Conservation (phyloP, 805 yeast species). For the Cyberlindnera veronae region DNA sequence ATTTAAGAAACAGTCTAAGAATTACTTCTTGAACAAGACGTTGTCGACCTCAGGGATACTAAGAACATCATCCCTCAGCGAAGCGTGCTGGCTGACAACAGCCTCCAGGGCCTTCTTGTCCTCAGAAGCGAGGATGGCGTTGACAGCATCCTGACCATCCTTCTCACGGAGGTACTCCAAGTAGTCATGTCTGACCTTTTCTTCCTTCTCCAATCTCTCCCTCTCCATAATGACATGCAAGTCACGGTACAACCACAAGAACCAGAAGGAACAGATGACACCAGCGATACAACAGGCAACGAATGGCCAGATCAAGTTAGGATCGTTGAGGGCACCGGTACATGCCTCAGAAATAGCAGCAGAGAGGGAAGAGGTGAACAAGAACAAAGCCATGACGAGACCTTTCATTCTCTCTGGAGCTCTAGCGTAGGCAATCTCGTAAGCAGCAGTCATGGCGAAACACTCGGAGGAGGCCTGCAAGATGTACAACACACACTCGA, state of each 20-base stretch:
- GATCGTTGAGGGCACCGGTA: slow-evolving; percentile 63
- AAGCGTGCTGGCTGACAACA: neutral
- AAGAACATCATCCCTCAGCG: neutral
- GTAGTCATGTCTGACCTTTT: slow-evolving; percentile 14
- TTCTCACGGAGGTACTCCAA: slow-evolving; percentile 8
- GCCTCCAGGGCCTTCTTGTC: slow-evolving; percentile 5
- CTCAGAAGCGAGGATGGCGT: neutral
- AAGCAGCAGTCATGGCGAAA: slow-evolving; percentile 75
- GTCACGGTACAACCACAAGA: slow-evolving; percentile 35
- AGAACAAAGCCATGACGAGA: slow-evolving; percentile 48
- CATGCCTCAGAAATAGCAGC: slow-evolving; percentile 74
- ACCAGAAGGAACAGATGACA: slow-evolving; percentile 52
- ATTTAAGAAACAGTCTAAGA: too few species aligned
- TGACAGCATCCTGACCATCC: neutral
- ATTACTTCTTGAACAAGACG: slow-evolving; percentile 3
- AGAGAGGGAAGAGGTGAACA: slow-evolving; percentile 73
- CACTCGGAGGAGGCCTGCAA: slow-evolving; percentile 74
- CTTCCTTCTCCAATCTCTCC: slow-evolving; percentile 21
- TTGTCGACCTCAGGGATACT: slow-evolving; percentile 4
- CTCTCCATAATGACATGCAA: slow-evolving; percentile 22
- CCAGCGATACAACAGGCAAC: slow-evolving; percentile 60
- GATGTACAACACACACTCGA: slow-evolving; percentile 64
- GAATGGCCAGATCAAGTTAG: slow-evolving; percentile 68
- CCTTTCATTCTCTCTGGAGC: slow-evolving; percentile 60
- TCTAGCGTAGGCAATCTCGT: slow-evolving; percentile 80